These are phyloP conservation scores for Corynascus novoguineensis DNA, from an alignment of 495 filamentous ascomycete species.

Conservation along the genomic window DNA sequence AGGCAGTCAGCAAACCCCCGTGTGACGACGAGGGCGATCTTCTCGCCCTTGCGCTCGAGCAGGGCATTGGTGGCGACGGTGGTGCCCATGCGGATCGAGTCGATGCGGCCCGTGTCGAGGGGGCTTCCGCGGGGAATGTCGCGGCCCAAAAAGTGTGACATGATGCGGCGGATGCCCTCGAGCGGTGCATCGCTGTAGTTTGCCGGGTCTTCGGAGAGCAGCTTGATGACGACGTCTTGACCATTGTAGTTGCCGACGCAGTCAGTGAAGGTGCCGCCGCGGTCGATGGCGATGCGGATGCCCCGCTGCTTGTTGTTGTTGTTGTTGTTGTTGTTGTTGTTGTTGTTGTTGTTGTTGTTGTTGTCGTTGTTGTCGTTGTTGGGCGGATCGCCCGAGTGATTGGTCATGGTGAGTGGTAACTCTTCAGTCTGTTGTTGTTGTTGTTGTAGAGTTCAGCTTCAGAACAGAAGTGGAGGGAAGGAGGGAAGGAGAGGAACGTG, in stretches of 20 bases:
- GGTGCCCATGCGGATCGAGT: constrained; percentile 83
- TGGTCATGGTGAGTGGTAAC: no score
- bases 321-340: neutral
- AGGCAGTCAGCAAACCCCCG: constrained; percentile 91
- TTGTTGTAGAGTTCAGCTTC: no score
- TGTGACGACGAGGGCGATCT: constrained; percentile 84
- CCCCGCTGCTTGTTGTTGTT: constrained; percentile 18
- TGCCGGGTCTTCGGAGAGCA: constrained; percentile 82
- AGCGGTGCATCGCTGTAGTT: constrained; percentile 87
- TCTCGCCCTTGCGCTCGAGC: constrained; percentile 89
- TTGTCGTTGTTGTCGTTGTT: neutral
- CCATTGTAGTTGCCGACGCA: constrained; percentile 69
- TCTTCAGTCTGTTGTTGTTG: no score
- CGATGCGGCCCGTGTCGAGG: constrained; percentile 76
- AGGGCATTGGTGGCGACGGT: constrained; percentile 87
- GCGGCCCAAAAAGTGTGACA: constrained; percentile 70
- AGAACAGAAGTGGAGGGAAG: no score
- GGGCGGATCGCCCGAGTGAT: no score
- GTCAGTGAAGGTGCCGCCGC: constrained; percentile 66
- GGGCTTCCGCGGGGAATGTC: constrained; percentile 76
- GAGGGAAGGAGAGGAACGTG: no score
- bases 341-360: neutral
- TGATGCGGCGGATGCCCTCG: constrained; percentile 84
- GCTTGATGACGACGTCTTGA: constrained; percentile 76
- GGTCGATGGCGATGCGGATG: constrained; percentile 57